Evolutionary conservation across 148 eudicot species (phyloP), one percentile per base, ranked within the genome.

Genomic region (Rhododendron kiyosumense): DNA sequence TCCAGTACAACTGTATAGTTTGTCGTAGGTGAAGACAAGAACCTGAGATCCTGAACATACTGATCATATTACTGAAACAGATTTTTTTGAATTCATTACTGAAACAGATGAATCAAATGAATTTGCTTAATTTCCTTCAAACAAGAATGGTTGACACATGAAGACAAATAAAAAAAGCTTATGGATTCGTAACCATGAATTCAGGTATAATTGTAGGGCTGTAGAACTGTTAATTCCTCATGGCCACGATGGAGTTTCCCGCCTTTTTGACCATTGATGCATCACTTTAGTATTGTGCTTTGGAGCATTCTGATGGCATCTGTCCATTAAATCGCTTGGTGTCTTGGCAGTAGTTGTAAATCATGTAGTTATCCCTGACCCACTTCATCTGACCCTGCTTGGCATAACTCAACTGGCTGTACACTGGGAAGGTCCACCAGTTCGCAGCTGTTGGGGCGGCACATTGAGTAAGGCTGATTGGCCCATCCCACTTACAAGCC

Each of bases 311-410:
- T 85, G 88, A 73, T 20, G 98, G 93, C 87, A 89, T 74, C 43
- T 79, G 83, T 78, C 93, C 90, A 12, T 88, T 87, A 84, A 86
- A 93, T 81, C 90, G 85, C 11, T 78, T 78, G 28, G 52, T 78
- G 89, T 93, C 95, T 32, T 87, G 90, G 90, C 95, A 93, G 86
- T 93, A 93, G 85, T 93, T 86, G 30, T 95, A 93, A 85, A 95
- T 88, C 93, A 92, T 92, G 88, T 81, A 85, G 54, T 92, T 88
- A 36, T 88, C 88, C 84, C 91, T 83, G 54, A 90, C 86, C 91
- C 89, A 84, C n/a, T 91, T 88, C 91, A 93, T 85, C 80, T 88
- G 86, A 26, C 89, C 87, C 15, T 32, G 88, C 84, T 92, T 84
- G 83, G 59, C 78, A 10, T 54, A 20, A 67, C 86, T 91, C 63